Percentiles rank a stretch among this genome's conserved stretches.
Conservation (phyloP, 2,329 filamentous ascomycete genomes). For the Cylindrodendrum hubeiense region DNA sequence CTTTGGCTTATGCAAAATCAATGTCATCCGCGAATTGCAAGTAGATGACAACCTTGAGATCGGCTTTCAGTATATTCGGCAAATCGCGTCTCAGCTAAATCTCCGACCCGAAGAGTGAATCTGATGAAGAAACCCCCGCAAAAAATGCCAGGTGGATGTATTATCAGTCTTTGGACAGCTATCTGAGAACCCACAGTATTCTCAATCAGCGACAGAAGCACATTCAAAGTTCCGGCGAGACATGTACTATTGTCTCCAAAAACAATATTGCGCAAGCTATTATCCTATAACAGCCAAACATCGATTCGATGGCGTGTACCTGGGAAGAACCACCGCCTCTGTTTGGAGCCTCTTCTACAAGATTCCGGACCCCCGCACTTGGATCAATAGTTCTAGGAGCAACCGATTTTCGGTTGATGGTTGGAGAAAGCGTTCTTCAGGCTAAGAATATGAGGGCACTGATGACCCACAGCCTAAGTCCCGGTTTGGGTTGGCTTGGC, state of each 20-base stretch:
- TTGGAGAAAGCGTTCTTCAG: conserved; percentile 5
- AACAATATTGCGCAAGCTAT: not conserved
- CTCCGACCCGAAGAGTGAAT: not conserved
- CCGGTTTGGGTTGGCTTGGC: conserved; percentile 3
- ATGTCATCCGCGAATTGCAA: not conserved
- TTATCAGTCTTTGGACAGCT: not conserved
- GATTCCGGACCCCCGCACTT: not conserved
- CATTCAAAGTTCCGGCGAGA: not conserved
- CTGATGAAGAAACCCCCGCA: not conserved
- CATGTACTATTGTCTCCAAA: not conserved
- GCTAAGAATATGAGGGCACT: not conserved
- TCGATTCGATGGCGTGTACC: not conserved
- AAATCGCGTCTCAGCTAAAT: not conserved
- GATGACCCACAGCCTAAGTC: not conserved
- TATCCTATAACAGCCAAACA: not conserved
- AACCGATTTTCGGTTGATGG: not conserved
- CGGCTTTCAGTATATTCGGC: conserved; percentile 7
- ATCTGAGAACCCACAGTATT: not conserved
- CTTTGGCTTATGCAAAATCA: conserved; percentile 14
- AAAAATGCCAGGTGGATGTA: conserved; percentile 6
- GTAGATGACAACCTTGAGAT: conserved; percentile 6
- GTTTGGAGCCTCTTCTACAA: not conserved
- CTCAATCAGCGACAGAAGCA: conserved; percentile 1
- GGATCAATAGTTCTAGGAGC: conserved; percentile 6
- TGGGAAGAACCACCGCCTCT: conserved; percentile 8